Evolutionary conservation across 306 rosid species (phyloP).

Genomic region (Trifolium fragiferum): DNA sequence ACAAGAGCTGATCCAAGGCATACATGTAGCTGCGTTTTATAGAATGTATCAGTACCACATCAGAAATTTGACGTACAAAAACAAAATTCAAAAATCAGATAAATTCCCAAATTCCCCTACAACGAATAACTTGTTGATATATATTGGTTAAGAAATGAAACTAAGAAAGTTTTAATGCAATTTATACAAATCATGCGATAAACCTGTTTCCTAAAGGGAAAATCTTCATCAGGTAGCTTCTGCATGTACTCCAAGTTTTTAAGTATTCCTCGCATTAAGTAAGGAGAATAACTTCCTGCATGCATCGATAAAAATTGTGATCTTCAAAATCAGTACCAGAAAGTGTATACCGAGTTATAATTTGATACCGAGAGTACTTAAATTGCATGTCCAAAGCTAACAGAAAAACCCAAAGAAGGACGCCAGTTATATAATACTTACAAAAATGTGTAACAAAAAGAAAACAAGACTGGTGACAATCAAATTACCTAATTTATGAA

Average conservation of each 20-base stretch:
- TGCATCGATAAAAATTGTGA: conserved; percentile 14
- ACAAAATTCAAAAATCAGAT: conserved; percentile 7
- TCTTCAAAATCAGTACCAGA: conserved; percentile 15
- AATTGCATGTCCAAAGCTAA: neutral
- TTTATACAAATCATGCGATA: neutral
- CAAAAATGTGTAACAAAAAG: conserved; percentile 14
- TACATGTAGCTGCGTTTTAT: conserved; percentile 69
- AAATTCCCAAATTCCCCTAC: neutral
- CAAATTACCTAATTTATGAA: conserved; percentile 75
- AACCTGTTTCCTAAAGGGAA: conserved; percentile 86
- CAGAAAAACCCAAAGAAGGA: neutral
- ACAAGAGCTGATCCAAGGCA: conserved; percentile 87
- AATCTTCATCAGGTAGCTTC: conserved; percentile 80
- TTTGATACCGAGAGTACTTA: too few relatives aligned
- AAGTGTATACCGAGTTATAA: neutral
- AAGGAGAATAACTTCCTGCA: conserved; percentile 68
- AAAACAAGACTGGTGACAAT: conserved; percentile 3
- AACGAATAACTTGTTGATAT: too few relatives aligned
- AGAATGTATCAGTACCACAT: conserved; percentile 31
- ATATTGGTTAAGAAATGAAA: too few relatives aligned
- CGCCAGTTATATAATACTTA: neutral
- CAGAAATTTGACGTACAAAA: conserved; percentile 22
- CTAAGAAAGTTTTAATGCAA: too few relatives aligned
- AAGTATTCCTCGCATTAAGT: conserved; percentile 68
- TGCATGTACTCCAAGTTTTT: conserved; percentile 73